Percentiles rank a stretch among this genome's conserved stretches.
Evolutionary conservation across 2,329 filamentous ascomycete species (phyloP).

Genomic region (Curvularia sp.): DNA sequence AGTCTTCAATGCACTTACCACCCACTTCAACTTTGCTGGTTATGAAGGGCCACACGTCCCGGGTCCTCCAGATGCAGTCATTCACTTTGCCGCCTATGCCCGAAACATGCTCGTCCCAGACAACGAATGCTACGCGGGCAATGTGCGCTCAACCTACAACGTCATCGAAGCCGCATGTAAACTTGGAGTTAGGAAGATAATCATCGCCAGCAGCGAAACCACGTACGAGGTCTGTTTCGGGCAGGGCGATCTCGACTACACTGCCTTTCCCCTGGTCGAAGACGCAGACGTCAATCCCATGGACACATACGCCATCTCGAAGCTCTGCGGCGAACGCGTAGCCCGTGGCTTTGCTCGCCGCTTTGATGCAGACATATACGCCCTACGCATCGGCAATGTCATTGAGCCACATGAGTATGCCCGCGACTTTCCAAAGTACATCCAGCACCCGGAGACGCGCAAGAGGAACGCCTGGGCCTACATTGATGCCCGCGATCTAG

Average conservation of each 20-base stretch:
- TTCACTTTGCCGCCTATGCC: slow-evolving; percentile 67
- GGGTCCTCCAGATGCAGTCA: slow-evolving; percentile 64
- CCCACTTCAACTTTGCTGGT: slow-evolving; percentile 63
- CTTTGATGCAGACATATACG: slow-evolving; percentile 66
- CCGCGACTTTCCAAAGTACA: slow-evolving; percentile 60
- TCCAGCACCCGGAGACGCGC: slow-evolving; percentile 59
- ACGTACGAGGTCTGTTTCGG: slow-evolving; percentile 69
- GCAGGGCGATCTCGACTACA: slow-evolving; percentile 64
- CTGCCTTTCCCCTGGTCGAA: slow-evolving; percentile 66
- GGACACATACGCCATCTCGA: slow-evolving; percentile 68
- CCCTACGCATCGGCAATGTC: slow-evolving; percentile 66
- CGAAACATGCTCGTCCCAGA: slow-evolving; percentile 69
- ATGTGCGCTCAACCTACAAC: slow-evolving; percentile 66
- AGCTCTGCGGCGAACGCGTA: slow-evolving; percentile 65
- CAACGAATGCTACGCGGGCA: slow-evolving; percentile 65
- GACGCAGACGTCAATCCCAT: slow-evolving; percentile 66
- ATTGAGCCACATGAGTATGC: slow-evolving; percentile 68
- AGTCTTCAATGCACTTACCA: slow-evolving; percentile 62
- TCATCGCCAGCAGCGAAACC: slow-evolving; percentile 66
- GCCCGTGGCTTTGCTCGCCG: slow-evolving; percentile 64
- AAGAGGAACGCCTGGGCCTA: slow-evolving; percentile 69
- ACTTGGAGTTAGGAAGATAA: slow-evolving; percentile 67
- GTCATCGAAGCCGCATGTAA: slow-evolving; percentile 69
- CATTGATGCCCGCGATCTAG: slow-evolving; percentile 67
- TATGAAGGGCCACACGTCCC: slow-evolving; percentile 56